Percentiles rank a stretch among this genome's conserved stretches.
Conservation (phyloP, 108 stramenopile genomes). For the Skeletonema costatum region DNA sequence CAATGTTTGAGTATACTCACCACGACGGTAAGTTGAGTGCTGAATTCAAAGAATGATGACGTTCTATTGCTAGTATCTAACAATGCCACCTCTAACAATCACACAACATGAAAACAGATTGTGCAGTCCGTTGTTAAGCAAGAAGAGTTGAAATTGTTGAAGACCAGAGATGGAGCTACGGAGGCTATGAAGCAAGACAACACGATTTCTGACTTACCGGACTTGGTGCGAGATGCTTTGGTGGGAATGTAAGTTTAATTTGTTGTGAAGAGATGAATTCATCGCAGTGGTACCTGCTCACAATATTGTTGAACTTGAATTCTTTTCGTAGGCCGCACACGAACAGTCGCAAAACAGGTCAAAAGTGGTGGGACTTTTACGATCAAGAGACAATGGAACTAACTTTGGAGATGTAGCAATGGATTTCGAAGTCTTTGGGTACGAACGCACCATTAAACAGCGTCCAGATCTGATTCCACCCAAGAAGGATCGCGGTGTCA, state of each 20-base stretch:
- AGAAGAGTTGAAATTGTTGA: conserved; percentile 60
- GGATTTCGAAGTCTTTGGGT: conserved; percentile 66
- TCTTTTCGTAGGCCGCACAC: conserved; percentile 10
- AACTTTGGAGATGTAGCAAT: conserved; percentile 61
- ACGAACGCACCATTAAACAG: conserved; percentile 35
- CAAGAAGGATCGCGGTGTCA: conserved; percentile 8
- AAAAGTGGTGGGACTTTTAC: conserved; percentile 61
- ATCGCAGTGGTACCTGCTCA: neutral
- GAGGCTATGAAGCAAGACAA: conserved; percentile 21
- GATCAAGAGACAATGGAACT: conserved; percentile 66
- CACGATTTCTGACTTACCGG: conserved; percentile 39
- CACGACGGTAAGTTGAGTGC: conserved; percentile 19
- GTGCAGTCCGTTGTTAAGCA: conserved; percentile 64
- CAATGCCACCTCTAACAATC: neutral
- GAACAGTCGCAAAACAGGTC: conserved; percentile 44
- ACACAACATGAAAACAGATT: conserved; percentile 22
- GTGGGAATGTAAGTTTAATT: conserved; percentile 30
- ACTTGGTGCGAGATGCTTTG: conserved; percentile 45
- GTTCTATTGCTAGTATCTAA: neutral
- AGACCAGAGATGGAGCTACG: conserved; percentile 42
- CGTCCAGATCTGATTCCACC: conserved; percentile 52
- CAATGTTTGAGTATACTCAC: conserved; percentile 68
- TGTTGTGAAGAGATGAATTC: neutral
- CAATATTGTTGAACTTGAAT: neutral
- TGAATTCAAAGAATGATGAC: neutral